phyloP scores from a whole-genome alignment of 2,329 filamentous ascomycete genomes.

The Geosmithia flava region DNA sequence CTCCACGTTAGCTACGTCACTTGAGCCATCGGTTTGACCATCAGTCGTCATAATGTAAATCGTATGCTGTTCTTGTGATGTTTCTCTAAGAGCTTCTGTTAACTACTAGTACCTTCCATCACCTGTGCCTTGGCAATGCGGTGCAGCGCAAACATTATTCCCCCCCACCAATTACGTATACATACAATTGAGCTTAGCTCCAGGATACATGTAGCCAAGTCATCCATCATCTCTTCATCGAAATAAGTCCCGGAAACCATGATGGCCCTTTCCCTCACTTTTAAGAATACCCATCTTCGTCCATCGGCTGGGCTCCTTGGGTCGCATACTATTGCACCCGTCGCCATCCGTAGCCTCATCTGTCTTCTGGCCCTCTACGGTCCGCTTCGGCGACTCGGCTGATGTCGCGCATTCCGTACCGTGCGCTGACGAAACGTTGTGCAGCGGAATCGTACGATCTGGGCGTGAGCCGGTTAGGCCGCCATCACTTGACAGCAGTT shows the following conservation, averaged over 20 bases:
- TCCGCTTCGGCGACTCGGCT: no score
- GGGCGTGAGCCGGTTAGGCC: background rate
- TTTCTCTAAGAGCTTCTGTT: background rate
- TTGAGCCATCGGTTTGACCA: background rate
- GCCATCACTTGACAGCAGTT: background rate
- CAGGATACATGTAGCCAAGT: background rate
- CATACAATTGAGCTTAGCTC: background rate
- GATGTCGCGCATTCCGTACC: background rate
- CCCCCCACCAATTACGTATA: no score
- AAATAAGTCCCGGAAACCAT: conserved; percentile 31
- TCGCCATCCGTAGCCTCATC: background rate
- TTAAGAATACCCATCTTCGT: conserved; percentile 21
- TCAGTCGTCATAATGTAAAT: background rate
- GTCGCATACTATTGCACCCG: background rate
- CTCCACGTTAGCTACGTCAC: background rate
- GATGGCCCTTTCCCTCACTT: conserved; percentile 22
- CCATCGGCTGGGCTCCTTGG: conserved; percentile 21
- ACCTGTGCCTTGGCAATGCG: background rate
- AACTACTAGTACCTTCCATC: background rate
- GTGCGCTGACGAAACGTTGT: background rate
- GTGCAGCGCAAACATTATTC: no score
- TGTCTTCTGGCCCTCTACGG: background rate
- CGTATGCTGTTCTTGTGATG: background rate
- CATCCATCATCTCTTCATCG: conserved; percentile 14
- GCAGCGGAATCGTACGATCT: background rate